Base-by-base conservation (phyloP, 371 early-diverging fungal species). In the Homolaphlyctis polyrhiza region DNA sequence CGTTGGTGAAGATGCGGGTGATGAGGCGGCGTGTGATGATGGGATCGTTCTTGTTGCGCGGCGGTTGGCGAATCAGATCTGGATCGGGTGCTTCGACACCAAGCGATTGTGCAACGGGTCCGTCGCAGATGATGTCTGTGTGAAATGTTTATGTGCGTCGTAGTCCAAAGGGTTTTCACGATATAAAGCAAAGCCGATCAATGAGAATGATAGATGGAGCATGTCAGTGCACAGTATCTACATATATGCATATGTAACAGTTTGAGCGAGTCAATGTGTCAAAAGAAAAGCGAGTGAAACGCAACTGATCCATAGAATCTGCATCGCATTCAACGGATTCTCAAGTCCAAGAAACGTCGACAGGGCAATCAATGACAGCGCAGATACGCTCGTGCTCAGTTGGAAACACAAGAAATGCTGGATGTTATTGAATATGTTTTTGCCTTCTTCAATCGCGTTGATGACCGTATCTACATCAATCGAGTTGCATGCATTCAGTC, bases 241-340 rank as follows among this genome's bases (percentile, higher is more conserved):
- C n/a, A n/a, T n/a, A n/a, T n/a, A n/a, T n/a, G n/a, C n/a, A n/a
- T n/a, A n/a, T n/a, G n/a, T n/a, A n/a, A n/a, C n/a, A n/a, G n/a
- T n/a, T n/a, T n/a, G n/a, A n/a, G n/a, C n/a, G n/a, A n/a, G n/a
- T n/a, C n/a, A n/a, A n/a, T n/a, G n/a, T n/a, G n/a, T n/a, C n/a
- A n/a, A n/a, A n/a, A n/a, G n/a, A n/a, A n/a, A n/a, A n/a, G n/a
- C 70, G 25, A 66, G n/a, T n/a, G n/a, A n/a, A n/a, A n/a, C n/a
- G n/a, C n/a, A n/a, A 76, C 77, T 81, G 63, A 97, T 96, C 95
- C 95, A 97, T 54, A 97, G 79, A 70, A 97, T 95, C 68, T 96
- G 96, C 96, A 96, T 97, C 14, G 97, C 91, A 67, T 97, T 97
- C 64, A 97, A 76, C 32, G 97, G 97, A 62, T 93, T 92, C n/a